These are phyloP conservation scores for Dryas octopetala DNA, from an alignment of 306 rosid species.

Conservation along the genomic window DNA sequence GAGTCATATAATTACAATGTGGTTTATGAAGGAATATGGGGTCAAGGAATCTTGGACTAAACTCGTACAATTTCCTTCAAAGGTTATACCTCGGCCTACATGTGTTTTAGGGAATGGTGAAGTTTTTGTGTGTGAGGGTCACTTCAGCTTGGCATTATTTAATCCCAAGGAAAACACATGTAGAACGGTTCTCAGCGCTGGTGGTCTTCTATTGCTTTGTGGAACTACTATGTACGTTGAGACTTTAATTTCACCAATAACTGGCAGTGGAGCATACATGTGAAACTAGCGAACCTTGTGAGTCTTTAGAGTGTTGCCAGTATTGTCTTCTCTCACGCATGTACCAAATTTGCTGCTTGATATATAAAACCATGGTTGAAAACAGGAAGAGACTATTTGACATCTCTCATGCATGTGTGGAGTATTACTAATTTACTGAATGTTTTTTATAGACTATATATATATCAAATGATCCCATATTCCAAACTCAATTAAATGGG, in stretches of 20 bases:
- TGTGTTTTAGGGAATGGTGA: constrained; percentile 6
- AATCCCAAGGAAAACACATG: background rate
- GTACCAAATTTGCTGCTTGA: too few species aligned
- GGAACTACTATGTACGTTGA: background rate
- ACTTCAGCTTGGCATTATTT: background rate
- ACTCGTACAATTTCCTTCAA: background rate
- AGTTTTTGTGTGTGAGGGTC: background rate
- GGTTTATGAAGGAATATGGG: constrained; percentile 10
- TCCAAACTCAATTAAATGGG: too few species aligned
- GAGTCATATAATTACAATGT: background rate
- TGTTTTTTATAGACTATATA: too few species aligned
- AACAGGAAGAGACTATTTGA: too few species aligned
- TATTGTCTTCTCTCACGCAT: too few species aligned
- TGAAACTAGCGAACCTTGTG: background rate
- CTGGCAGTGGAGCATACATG: background rate
- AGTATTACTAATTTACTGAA: too few species aligned
- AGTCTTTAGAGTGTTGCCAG: background rate
- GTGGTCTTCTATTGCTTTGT: background rate
- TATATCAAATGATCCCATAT: too few species aligned
- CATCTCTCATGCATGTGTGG: too few species aligned
- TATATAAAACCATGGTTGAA: too few species aligned
- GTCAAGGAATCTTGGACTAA: constrained; percentile 7
- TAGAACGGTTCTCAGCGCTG: background rate
- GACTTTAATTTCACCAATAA: constrained; percentile 2
- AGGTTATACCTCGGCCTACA: background rate